Evolutionary conservation across 2,329 filamentous ascomycete species (phyloP).

Genomic region (Fusarium heterosporum): DNA sequence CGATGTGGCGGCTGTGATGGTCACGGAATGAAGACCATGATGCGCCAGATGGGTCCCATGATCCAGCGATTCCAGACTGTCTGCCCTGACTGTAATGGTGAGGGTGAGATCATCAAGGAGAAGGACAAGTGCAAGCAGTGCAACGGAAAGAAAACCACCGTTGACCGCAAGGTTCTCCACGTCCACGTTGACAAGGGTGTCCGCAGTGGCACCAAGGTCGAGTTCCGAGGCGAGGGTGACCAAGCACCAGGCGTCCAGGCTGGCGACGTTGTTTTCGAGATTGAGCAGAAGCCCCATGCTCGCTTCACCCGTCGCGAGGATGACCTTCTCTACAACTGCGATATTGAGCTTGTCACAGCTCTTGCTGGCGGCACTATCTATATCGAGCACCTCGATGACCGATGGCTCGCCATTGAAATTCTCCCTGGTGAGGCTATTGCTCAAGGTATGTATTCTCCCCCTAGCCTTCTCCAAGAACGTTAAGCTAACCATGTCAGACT

Average conservation of each 20-base stretch:
- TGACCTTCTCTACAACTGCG: conserved; percentile 92
- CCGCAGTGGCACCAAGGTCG: conserved; percentile 92
- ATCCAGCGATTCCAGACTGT: conserved; percentile 99
- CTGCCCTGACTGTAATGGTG: conserved; percentile 97
- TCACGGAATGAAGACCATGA: conserved; percentile 99
- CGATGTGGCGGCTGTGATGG: conserved; percentile 92
- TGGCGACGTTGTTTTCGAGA: conserved; percentile 98
- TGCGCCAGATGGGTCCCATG: conserved; percentile 99
- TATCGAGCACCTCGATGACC: conserved; percentile 96
- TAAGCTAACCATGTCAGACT: conserved; percentile 65
- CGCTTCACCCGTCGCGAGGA: conserved; percentile 97
- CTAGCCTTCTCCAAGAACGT: background rate
- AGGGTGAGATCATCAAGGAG: conserved; percentile 95
- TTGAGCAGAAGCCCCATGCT: conserved; percentile 97
- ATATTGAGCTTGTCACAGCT: conserved; percentile 95
- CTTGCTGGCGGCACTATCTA: conserved; percentile 90
- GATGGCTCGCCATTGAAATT: conserved; percentile 95
- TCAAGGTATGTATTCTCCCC: conserved; percentile 73
- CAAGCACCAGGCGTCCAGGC: conserved; percentile 93
- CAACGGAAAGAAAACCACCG: conserved; percentile 95
- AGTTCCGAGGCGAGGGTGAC: conserved; percentile 97
- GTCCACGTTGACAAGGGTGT: conserved; percentile 98
- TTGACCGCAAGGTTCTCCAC: conserved; percentile 97
- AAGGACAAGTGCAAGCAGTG: conserved; percentile 98
- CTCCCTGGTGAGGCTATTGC: conserved; percentile 94